A percentile compares a stretch with the other conserved stretches of the same genome.
Evolutionary conservation across 192 early-diverging fungal genomes (phyloP).

Genomic region (Hyaloraphidium curvatum): DNA sequence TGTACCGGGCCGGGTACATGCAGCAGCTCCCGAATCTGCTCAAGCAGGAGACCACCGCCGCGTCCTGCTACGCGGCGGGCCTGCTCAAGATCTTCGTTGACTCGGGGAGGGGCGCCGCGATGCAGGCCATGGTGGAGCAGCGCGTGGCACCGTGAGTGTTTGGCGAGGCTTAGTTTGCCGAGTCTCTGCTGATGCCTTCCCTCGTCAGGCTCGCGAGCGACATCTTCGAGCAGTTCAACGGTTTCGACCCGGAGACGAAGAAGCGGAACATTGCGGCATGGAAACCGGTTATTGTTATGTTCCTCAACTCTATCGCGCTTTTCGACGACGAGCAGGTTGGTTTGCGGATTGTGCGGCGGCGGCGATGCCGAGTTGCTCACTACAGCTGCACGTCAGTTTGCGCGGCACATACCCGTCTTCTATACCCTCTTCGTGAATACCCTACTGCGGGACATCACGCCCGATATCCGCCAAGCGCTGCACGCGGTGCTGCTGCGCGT

Average conservation of each 20-base stretch:
- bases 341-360: neutral
- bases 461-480: constrained; percentile 33
- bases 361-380: neutral
- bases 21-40: constrained; percentile 76
- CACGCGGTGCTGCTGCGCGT: constrained; percentile 24
- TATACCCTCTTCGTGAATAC: constrained; percentile 44
- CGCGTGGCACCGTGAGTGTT: constrained; percentile 36
- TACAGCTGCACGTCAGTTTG: constrained; percentile 22
- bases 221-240: constrained; percentile 39
- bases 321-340: constrained; percentile 43
- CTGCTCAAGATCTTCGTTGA: constrained; percentile 54
- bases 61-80: constrained; percentile 31
- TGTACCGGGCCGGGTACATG: constrained; percentile 50
- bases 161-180: neutral
- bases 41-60: constrained; percentile 70
- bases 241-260: constrained; percentile 48
- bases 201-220: constrained; percentile 26
- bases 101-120: constrained; percentile 14
- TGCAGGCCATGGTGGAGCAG: constrained; percentile 39
- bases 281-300: constrained; percentile 51
- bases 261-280: constrained; percentile 48
- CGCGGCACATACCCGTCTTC: constrained; percentile 31
- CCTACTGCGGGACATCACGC: constrained; percentile 35
- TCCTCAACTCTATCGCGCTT: constrained; percentile 42
- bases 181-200: neutral